A percentile compares a stretch with the other conserved stretches of the same genome.
phyloP scores from a whole-genome alignment of 176 grass and related monocot species.

The Metroxylon sagu region DNA sequence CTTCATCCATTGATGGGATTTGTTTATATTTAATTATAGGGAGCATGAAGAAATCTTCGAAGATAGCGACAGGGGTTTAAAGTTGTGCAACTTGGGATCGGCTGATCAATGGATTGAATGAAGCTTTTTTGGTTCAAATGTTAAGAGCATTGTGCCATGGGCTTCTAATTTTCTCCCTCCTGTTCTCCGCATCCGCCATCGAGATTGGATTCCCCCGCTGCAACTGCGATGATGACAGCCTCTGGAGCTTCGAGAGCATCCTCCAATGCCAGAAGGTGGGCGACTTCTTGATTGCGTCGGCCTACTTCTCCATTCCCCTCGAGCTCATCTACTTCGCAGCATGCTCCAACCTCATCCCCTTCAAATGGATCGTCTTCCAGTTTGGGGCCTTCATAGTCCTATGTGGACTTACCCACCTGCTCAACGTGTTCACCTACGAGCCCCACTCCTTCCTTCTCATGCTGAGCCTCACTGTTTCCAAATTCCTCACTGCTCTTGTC shows the following conservation, averaged over 20 bases:
- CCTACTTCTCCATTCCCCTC: constrained; percentile 87
- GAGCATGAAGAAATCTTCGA: too few species aligned
- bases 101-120: too few species aligned
- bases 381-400: constrained; percentile 91
- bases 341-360: constrained; percentile 71
- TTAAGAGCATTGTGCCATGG: constrained; percentile 15
- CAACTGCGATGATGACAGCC: constrained; percentile 29
- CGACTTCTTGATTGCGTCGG: constrained; percentile 84
- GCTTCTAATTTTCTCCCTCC: constrained; percentile 11
- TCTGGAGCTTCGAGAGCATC: constrained; percentile 67
- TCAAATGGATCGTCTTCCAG: constrained; percentile 89
- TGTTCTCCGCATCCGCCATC: constrained; percentile 6
- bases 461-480: constrained; percentile 69
- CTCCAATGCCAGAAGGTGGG: constrained; percentile 84
- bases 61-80: too few species aligned
- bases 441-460: constrained; percentile 75
- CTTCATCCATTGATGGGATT: too few species aligned
- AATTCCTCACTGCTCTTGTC: constrained; percentile 85
- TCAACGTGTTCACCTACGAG: constrained; percentile 84
- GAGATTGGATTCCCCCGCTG: constrained; percentile 21
- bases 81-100: too few species aligned
- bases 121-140: constrained; percentile 7
- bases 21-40: too few species aligned
- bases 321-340: constrained; percentile 86
- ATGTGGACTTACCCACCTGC: constrained; percentile 89